A percentile compares a stretch with the other conserved stretches of the same genome.
These are phyloP conservation scores for Dothistroma septosporum DNA, from an alignment of 2,329 filamentous ascomycete genomes.

Conservation along the genomic window DNA sequence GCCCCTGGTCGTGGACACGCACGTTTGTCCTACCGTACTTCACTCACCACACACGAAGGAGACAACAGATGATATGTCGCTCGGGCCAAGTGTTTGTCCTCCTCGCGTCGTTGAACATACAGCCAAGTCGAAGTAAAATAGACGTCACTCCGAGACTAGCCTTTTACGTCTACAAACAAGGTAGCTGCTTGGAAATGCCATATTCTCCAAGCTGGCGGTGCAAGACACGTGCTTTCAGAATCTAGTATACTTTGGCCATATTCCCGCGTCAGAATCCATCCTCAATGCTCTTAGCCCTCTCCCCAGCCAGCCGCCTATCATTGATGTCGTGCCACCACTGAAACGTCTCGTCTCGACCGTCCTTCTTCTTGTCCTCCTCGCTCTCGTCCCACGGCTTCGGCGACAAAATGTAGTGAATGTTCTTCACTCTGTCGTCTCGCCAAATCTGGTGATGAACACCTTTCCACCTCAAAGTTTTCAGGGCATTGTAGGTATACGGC, in stretches of 20 bases:
- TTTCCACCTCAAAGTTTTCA: constrained; percentile 56
- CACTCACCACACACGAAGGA: background rate
- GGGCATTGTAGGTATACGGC: constrained; percentile 59
- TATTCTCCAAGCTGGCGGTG: background rate
- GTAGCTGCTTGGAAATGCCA: background rate
- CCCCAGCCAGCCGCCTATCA: constrained; percentile 45
- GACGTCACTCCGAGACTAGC: background rate
- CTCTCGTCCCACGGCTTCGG: constrained; percentile 62
- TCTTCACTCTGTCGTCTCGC: constrained; percentile 58
- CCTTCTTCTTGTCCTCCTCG: constrained; percentile 37
- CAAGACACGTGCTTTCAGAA: background rate
- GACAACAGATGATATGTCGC: background rate
- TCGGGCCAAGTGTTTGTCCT: background rate
- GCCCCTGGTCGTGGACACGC: background rate
- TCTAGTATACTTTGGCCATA: background rate
- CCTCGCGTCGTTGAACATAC: background rate
- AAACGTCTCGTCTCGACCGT: constrained; percentile 45
- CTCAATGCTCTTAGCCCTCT: constrained; percentile 46
- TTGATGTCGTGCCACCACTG: constrained; percentile 57
- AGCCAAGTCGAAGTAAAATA: background rate
- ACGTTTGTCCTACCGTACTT: background rate
- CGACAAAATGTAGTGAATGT: constrained; percentile 58
- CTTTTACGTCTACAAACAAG: background rate
- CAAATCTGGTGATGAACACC: constrained; percentile 57
- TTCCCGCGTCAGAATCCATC: constrained; percentile 47